phyloP scores from a whole-genome alignment of 2,329 filamentous ascomycete species.

The Phyllosticta capitalensis region DNA sequence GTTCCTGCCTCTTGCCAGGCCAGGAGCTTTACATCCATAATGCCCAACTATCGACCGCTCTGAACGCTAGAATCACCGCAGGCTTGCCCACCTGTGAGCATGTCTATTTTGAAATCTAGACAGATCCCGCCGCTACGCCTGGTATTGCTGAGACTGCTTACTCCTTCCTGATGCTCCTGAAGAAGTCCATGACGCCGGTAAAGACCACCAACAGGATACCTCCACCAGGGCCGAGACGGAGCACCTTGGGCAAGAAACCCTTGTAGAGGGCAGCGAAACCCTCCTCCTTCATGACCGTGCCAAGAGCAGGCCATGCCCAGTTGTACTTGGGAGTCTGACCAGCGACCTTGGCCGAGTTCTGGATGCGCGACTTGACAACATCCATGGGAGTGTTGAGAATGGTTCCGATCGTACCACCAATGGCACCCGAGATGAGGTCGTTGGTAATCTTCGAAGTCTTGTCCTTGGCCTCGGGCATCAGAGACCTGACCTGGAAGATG shows the following conservation, averaged over 20 bases:
- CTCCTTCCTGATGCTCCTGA: slow-evolving; percentile 56
- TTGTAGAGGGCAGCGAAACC: slow-evolving; percentile 91
- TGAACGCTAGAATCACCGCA: not conserved
- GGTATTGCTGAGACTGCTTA: not conserved
- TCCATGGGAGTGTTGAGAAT: slow-evolving; percentile 93
- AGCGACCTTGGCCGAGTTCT: slow-evolving; percentile 80
- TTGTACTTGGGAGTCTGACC: slow-evolving; percentile 89
- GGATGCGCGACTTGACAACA: slow-evolving; percentile 95
- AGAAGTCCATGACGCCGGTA: slow-evolving; percentile 87
- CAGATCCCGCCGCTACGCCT: not conserved
- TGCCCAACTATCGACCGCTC: not conserved
- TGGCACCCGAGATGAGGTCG: slow-evolving; percentile 73
- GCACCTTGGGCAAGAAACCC: slow-evolving; percentile 92
- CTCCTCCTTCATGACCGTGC: slow-evolving; percentile 84
- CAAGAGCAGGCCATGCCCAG: slow-evolving; percentile 87
- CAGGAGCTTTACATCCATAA: not conserved
- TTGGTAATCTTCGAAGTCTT: slow-evolving; percentile 77
- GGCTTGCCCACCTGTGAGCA: not conserved
- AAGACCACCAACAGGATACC: slow-evolving; percentile 75
- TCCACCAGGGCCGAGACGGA: slow-evolving; percentile 62
- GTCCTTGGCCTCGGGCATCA: slow-evolving; percentile 71
- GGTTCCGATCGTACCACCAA: slow-evolving; percentile 86
- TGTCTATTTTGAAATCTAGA: not conserved
- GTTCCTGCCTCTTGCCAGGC: not conserved
- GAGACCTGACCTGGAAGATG: slow-evolving; percentile 88